These are phyloP conservation scores for Endothia cerciana DNA, from an alignment of 2,329 filamentous ascomycete genomes.

Conservation along the genomic window DNA sequence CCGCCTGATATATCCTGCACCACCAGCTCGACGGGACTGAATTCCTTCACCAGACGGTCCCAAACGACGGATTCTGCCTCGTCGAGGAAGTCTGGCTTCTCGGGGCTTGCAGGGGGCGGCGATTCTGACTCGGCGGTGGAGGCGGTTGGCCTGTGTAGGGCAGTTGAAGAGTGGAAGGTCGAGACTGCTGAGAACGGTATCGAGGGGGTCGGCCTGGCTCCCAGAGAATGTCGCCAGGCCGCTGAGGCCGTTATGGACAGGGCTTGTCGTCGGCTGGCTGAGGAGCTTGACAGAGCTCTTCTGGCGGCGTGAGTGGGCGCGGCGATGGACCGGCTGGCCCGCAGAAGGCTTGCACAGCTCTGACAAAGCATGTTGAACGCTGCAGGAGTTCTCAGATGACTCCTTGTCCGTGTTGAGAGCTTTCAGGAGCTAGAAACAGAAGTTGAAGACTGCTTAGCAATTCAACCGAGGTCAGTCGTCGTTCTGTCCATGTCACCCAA, in stretches of 20 bases:
- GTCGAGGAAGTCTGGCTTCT: conserved; percentile 56
- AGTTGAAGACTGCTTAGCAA: conserved; percentile 9
- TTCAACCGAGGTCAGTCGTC: conserved; percentile 6
- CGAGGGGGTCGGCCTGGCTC: neutral
- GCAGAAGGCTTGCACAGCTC: conserved; percentile 19
- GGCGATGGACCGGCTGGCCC: conserved; percentile 3
- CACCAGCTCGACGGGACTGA: conserved; percentile 56
- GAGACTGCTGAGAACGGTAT: neutral
- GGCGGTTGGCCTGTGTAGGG: conserved; percentile 35
- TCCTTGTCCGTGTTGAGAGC: neutral
- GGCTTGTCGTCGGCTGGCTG: neutral
- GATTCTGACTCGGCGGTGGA: conserved; percentile 32
- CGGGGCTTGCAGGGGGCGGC: conserved; percentile 30
- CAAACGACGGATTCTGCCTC: conserved; percentile 63
- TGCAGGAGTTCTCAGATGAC: neutral
- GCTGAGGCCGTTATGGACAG: conserved; percentile 6
- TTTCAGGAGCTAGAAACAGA: neutral
- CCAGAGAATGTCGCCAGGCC: conserved; percentile 3
- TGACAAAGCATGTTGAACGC: conserved; percentile 20
- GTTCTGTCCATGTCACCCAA: conserved; percentile 18
- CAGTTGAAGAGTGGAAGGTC: conserved; percentile 33
- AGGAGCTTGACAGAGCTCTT: conserved; percentile 17
- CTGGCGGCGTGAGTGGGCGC: neutral
- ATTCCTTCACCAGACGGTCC: conserved; percentile 54
- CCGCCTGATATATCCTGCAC: conserved; percentile 83